Evolutionary conservation across 805 yeast species (phyloP).

Genomic region (Teunomyces tritomae): DNA sequence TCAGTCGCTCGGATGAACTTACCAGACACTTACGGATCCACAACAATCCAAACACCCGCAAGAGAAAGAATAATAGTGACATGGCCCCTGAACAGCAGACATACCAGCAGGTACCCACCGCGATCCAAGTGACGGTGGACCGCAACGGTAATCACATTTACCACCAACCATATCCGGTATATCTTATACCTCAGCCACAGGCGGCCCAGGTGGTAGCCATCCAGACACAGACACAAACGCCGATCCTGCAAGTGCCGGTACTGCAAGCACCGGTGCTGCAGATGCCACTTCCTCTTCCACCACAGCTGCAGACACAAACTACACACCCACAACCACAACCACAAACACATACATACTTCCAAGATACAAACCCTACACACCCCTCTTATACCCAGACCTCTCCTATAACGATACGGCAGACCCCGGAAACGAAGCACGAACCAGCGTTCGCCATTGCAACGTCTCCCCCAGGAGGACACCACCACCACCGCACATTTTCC

Average conservation of each 20-base stretch:
- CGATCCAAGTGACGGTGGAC: constrained; percentile 9
- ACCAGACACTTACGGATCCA: constrained; percentile 74
- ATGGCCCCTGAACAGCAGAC: neutral
- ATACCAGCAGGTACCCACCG: neutral
- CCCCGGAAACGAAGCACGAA: constrained; percentile 5
- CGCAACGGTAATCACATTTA: constrained; percentile 29
- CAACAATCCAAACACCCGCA: constrained; percentile 63
- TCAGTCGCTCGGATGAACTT: constrained; percentile 69
- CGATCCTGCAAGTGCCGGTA: constrained; percentile 3
- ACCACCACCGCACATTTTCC: neutral
- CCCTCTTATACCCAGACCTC: constrained; percentile 19
- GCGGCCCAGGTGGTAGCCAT: constrained; percentile 1
- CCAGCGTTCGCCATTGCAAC: neutral
- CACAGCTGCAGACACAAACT: neutral
- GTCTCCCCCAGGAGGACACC: constrained; percentile 7
- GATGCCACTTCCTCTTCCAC: neutral
- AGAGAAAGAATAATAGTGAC: constrained; percentile 45
- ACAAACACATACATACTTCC: neutral
- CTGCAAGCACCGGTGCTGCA: constrained; percentile 1
- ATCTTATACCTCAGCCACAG: constrained; percentile 20
- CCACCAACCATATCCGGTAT: constrained; percentile 36
- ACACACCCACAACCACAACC: neutral
- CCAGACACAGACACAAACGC: constrained; percentile 1
- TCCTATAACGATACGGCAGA: constrained; percentile 18
- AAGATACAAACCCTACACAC: neutral